Base-by-base conservation (phyloP, 1,284 basidiomycete genomes). In the Cystodermella granulosa region DNA sequence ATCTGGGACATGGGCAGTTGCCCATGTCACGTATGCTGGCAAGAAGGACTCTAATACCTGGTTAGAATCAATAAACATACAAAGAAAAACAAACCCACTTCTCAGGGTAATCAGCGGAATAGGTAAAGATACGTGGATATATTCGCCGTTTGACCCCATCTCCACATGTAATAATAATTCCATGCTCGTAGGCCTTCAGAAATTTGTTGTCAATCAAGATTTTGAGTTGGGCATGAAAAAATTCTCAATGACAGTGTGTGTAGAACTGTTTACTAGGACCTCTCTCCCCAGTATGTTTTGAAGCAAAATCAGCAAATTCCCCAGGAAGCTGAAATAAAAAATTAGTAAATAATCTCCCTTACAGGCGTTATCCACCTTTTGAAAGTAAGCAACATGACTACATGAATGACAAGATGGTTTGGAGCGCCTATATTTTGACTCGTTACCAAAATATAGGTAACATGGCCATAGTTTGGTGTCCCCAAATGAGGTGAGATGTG, bases 31-130 rank as follows among this genome's bases (percentile, higher is more conserved):
- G 52, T 3, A 69, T 55, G 7, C 55, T 57, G 1, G 60, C 56
- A 3, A 68, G 36, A 2, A 68, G 43, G 17, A 60, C 49, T 46
- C 66, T 69, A 41, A 20, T 16, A 38, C n/a, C n/a, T n/a, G n/a
- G 8, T 18, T 34, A 28, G 24, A 31, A 43, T 41, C 42, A 42
- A 34, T 7, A 36, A 14, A 23, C 26, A 45, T 23, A 11, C 14
- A 43, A 42, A 21, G 39, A 35, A 22, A 28, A 34, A 36, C 38
- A 16, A 20, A 58, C 59, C 43, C 46, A 69, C 68, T 66, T 69
- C 49, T 72, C 68, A 2, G 67, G 69, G 50, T 71, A 72, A 53
- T 72, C 69, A 2, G 66, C 68, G 8, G 66, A 64, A 46, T 72
- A 70, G 14, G 59, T 60, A 24, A 69, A 61, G 20, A 71, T 47